phyloP scores from a whole-genome alignment of 257 asterid species.

The Knoxia roxburghii region DNA sequence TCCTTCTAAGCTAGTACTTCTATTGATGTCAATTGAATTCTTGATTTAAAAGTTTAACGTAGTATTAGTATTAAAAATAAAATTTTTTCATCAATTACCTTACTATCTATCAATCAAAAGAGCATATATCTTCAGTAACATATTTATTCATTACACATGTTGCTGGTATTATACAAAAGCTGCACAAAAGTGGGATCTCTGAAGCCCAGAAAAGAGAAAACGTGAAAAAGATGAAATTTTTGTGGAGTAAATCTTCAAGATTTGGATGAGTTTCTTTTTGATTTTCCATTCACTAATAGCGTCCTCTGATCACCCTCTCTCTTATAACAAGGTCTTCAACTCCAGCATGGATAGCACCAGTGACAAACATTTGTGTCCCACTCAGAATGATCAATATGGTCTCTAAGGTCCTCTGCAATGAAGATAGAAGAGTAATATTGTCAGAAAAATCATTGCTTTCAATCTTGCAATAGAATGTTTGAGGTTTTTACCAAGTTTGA shows the following conservation, averaged over 20 bases:
- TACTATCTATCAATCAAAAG: no score
- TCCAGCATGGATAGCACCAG: conserved; percentile 61
- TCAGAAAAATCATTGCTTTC: background rate
- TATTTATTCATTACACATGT: background rate
- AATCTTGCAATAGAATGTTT: background rate
- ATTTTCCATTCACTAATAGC: background rate
- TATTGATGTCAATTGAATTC: no score
- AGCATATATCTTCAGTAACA: background rate
- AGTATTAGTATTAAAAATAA: no score
- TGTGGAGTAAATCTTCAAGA: background rate
- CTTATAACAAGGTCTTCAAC: conserved; percentile 20
- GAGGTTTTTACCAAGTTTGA: conserved; percentile 54
- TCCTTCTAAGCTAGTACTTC: no score
- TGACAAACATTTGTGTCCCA: conserved; percentile 68
- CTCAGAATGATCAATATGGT: conserved; percentile 55
- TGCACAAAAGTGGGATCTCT: background rate
- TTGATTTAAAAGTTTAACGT: no score
- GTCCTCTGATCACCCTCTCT: conserved; percentile 16
- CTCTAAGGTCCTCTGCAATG: conserved; percentile 76
- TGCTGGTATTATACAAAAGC: background rate
- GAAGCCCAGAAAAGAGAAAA: background rate
- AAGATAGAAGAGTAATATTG: background rate
- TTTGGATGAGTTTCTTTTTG: background rate
- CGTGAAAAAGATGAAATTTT: background rate
- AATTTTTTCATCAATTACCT: no score